Evolutionary conservation across 805 yeast genomes (phyloP), one percentile per base, ranked within the genome.

Genomic region (Teunomyces kruisii): DNA sequence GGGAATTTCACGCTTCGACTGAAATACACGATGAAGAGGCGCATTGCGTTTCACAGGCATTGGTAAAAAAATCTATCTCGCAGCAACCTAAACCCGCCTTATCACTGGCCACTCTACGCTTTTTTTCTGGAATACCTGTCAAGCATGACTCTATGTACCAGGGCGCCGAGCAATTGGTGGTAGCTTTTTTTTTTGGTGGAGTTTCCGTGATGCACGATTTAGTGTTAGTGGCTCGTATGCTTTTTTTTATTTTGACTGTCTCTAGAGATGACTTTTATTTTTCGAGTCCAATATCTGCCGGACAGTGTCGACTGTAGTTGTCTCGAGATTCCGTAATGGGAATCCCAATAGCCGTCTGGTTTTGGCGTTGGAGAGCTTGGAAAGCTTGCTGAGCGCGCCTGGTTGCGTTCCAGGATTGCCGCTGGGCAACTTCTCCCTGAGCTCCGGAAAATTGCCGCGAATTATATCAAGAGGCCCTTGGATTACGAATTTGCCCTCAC

Each of bases 401-500:
- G 28, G 14, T 15, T 17, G 16, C 5, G 29, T 29, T 6, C 42
- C 42, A 12, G 48, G 40, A 4, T 38, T 17, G 9, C 39, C 45
- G 2, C 9, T 26, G 4, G 47, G 47, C 22, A 47, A 16, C 6
- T 22, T 32, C 16, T 30, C 48, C 31, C 33, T 27, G 39, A 58
- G 47, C 26, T 52, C 42, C 1, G 68, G 68, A 35, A 58, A 56
- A 29, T 50, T 37, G 17, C 44, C 37, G 30, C 52, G 55, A 29
- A 65, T 43, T 13, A 58, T 51, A 43, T 64, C 61, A 33, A 55
- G 46, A 24, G 65, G 46, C 29, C 46, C 54, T 40, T 64, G 65
- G 36, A 43, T 47, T 15, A 47, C 30, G 39, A 55, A 58, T 10
- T 45, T 26, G 8, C 48, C 60, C 30, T 46, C 45, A 26, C 45